A percentile compares a stretch with the other conserved stretches of the same genome.
Evolutionary conservation across 352 stramenopile species (phyloP).

Genomic region (Phytopythium sindhum): DNA sequence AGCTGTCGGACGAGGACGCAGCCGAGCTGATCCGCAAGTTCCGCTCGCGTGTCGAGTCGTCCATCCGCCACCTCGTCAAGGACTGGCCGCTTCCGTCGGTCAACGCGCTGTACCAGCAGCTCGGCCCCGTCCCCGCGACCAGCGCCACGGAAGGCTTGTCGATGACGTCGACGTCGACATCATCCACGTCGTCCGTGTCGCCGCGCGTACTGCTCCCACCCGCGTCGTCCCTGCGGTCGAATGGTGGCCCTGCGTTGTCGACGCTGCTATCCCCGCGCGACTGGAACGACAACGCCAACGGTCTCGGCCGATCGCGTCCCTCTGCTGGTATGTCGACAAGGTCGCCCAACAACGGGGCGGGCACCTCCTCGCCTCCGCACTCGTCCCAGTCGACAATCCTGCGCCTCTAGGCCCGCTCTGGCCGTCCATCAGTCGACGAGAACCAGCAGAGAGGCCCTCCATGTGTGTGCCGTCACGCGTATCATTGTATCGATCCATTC

Average conservation of each 20-base stretch:
- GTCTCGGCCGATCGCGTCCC: background rate
- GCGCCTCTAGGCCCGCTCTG: background rate
- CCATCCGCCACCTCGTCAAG: slow-evolving; percentile 56
- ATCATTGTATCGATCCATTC: background rate
- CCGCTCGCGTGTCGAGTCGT: slow-evolving; percentile 57
- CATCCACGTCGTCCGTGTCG: slow-evolving; percentile 3
- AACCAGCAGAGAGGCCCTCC: background rate
- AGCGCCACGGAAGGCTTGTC: background rate
- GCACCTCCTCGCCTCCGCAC: background rate
- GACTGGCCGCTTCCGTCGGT: slow-evolving; percentile 46
- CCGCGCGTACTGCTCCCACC: background rate
- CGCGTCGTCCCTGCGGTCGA: background rate
- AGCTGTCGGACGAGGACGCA: slow-evolving; percentile 34
- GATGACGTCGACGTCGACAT: background rate
- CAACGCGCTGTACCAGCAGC: slow-evolving; percentile 33
- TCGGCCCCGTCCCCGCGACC: background rate
- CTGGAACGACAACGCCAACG: background rate
- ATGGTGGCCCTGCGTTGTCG: background rate
- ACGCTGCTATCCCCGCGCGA: background rate
- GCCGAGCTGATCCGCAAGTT: slow-evolving; percentile 43
- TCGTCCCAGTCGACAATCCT: slow-evolving; percentile 2
- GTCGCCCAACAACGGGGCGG: background rate
- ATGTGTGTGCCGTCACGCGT: background rate
- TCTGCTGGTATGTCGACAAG: background rate
- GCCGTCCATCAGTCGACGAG: too few species aligned